phyloP scores from a whole-genome alignment of 345 rosid genomes.

The Mercurialis annua region DNA sequence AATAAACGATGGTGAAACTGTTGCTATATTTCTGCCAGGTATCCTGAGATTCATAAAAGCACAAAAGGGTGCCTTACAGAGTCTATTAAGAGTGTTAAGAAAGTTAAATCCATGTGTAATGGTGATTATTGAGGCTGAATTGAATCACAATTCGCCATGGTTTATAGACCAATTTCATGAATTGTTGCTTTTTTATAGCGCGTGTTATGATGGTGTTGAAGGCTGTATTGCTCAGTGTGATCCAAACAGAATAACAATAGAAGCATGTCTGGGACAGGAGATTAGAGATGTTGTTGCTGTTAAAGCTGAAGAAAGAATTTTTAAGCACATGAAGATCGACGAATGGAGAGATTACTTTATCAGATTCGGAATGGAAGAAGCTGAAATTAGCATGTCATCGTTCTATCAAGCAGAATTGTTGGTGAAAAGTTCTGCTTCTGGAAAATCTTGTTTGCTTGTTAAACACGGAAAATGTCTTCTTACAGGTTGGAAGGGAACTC shows the following conservation, averaged over 20 bases:
- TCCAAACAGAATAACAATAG: not conserved
- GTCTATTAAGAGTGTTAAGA: slow-evolving; percentile 33
- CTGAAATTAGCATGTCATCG: slow-evolving; percentile 6
- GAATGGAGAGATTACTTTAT: slow-evolving; percentile 22
- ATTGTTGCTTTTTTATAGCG: slow-evolving; percentile 30
- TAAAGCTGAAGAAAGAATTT: slow-evolving; percentile 18
- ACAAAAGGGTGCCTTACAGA: slow-evolving; percentile 34
- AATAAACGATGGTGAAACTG: slow-evolving; percentile 30
- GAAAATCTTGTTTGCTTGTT: slow-evolving; percentile 10
- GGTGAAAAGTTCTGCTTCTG: not conserved
- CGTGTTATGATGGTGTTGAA: slow-evolving; percentile 26
- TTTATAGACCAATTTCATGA: slow-evolving; percentile 43
- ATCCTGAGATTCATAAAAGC: slow-evolving; percentile 22
- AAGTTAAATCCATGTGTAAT: slow-evolving; percentile 34
- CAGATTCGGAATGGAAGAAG: slow-evolving; percentile 14
- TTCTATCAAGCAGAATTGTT: slow-evolving; percentile 13
- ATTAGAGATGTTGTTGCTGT: slow-evolving; percentile 10
- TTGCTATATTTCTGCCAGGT: slow-evolving; percentile 25
- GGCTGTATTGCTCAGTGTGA: slow-evolving; percentile 12
- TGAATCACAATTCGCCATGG: slow-evolving; percentile 40
- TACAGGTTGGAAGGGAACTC: slow-evolving; percentile 25
- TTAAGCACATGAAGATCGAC: slow-evolving; percentile 15
- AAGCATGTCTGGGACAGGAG: slow-evolving; percentile 7
- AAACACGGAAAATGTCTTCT: slow-evolving; percentile 18
- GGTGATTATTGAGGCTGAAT: slow-evolving; percentile 43